Evolutionary conservation across 805 yeast genomes (phyloP), one percentile per base, ranked within the genome.

Genomic region (Starmerella roubikii): DNA sequence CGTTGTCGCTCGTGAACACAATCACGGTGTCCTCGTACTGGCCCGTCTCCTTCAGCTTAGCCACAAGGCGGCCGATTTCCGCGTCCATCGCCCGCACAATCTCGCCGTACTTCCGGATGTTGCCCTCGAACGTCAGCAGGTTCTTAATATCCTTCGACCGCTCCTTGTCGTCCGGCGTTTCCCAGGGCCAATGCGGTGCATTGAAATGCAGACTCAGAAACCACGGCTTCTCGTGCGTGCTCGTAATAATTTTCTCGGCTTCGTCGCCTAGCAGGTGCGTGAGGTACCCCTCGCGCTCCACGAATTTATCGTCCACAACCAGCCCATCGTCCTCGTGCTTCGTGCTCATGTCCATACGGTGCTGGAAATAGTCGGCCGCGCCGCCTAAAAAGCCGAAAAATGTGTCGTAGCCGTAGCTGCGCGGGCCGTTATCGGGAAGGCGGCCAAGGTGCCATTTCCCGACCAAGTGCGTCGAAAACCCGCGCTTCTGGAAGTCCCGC

Each of bases 101-200:
- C 3, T 76, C 77, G n/a, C 78, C 78, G 52, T 72, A 74, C 22
- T 62, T 59, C 0, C 65, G 65, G 26, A 73, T 53, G 19, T 71
- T 59, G 0, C 77, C 77, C 2, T 78, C 78, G 7, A 56, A 59
- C 43, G 65, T 66, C 47, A 69, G 68, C 7, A 54, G 44, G 3
- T 73, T 72, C 38, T 60, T 59, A 51, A 73, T 70, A 41, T 71
- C 69, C 4, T 54, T 62, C 36, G 71, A 59, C 7, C 60, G 51
- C 5, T 67, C 68, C 35, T 54, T 54, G n/a, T 45, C 51, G 27
- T 47, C 41, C 5, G 76, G 76, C 1, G 78, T 78, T 53, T 73
- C 78, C 48, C 65, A 63, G 10, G 79, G 79, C 78, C 79, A 74
- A 50, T 73, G 78, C 3, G 78, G 79, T 1, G 79, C 78, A 4